These are phyloP conservation scores for Xerophyta viscosa DNA, from an alignment of 106 monocot species.

Conservation along the genomic window DNA sequence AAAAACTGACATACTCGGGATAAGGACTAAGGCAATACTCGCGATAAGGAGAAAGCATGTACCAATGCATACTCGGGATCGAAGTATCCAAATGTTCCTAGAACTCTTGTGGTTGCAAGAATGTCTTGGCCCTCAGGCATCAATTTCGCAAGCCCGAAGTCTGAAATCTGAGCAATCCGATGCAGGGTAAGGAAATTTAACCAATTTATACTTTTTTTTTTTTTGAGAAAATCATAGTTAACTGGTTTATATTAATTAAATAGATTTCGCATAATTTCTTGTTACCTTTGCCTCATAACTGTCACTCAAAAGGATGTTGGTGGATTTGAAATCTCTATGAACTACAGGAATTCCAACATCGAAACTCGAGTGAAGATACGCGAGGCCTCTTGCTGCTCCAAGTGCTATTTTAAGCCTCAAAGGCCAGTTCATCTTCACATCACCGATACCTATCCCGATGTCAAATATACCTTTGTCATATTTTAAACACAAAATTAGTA, in stretches of 20 bases:
- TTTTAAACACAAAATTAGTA: too few species aligned
- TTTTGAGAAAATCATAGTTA: too few species aligned
- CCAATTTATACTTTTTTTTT: too few species aligned
- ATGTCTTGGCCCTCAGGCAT: conserved; percentile 66
- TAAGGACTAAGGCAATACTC: not conserved
- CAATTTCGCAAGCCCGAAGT: conserved; percentile 89
- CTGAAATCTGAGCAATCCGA: conserved; percentile 75
- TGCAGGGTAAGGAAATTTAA: too few species aligned
- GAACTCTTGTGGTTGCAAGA: conserved; percentile 47
- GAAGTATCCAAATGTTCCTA: conserved; percentile 91
- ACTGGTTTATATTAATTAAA: not conserved
- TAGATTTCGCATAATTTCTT: not conserved
- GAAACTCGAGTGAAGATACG: conserved; percentile 71
- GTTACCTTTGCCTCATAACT: conserved; percentile 71
- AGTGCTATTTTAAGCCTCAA: conserved; percentile 64
- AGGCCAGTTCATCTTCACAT: conserved; percentile 73
- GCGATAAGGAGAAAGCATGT: not conserved
- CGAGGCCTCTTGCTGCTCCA: conserved; percentile 75
- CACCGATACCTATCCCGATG: conserved; percentile 41
- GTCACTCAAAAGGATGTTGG: conserved; percentile 70
- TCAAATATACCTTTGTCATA: not conserved
- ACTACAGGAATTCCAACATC: conserved; percentile 62
- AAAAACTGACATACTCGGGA: not conserved
- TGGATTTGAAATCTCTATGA: conserved; percentile 90
- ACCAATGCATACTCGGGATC: conserved; percentile 73